Conservation (phyloP, 176 grass and related monocot species). For the Microstegium vimineum region DNA sequence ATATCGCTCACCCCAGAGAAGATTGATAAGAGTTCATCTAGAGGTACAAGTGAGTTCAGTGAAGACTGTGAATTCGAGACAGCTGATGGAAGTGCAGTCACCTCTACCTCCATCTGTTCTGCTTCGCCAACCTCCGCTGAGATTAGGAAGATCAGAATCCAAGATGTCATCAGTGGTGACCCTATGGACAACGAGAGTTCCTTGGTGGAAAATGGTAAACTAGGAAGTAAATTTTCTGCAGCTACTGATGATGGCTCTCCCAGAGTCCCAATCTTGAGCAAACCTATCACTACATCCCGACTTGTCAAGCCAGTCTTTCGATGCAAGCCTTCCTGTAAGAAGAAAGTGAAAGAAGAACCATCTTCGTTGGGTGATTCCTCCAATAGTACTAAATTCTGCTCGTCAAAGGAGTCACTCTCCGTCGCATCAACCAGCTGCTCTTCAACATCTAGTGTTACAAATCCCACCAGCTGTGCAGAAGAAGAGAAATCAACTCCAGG, state of each 20-base stretch:
- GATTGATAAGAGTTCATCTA: constrained; percentile 38
- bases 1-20: constrained; percentile 58
- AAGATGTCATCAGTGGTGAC: constrained; percentile 64
- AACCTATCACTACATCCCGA: constrained; percentile 41
- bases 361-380: constrained; percentile 46
- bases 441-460: constrained; percentile 36
- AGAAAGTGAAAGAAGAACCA: constrained; percentile 54
- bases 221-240: constrained; percentile 36
- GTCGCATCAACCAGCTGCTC: constrained; percentile 55
- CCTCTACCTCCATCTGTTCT: constrained; percentile 38
- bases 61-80: constrained; percentile 47
- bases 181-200: constrained; percentile 26
- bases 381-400: constrained; percentile 43
- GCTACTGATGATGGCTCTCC: constrained; percentile 37
- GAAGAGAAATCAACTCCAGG: constrained; percentile 30
- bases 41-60: constrained; percentile 31
- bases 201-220: constrained; percentile 26
- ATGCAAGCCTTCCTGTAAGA: constrained; percentile 42
- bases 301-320: constrained; percentile 58
- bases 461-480: constrained; percentile 25
- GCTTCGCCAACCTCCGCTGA: constrained; percentile 29
- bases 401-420: constrained; percentile 51
- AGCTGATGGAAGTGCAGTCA: constrained; percentile 42
- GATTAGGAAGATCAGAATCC: constrained; percentile 57
- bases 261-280: constrained; percentile 38